Base-by-base conservation (phyloP, 257 asterid species). In the Capsicum pubescens region DNA sequence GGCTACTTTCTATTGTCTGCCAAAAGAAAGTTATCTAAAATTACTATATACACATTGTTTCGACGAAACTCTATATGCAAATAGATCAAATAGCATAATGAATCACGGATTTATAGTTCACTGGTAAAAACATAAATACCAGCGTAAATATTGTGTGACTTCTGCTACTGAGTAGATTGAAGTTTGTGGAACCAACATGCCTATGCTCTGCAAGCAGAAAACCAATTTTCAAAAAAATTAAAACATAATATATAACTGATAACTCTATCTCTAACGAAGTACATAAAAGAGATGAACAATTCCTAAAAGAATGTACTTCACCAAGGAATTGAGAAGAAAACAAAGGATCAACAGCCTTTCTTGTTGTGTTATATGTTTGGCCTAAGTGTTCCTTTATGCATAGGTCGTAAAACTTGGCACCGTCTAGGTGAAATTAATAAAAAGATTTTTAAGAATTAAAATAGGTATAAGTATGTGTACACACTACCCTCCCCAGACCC, bases 111-210 rank as follows among this genome's bases (percentile, higher is more conserved):
- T 63, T 68, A 48, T 32, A 66, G 52, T 55, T 74, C 57, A 64
- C 48, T 83, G 83, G 84, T 52, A 64, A 85, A 44, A 46, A 35
- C 60, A 80, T 61, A 70, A 57, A 70, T 93, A 97, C 99, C 99
- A 97, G 92, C 0, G 99, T 95, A 91, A 97, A 97, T 90, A 97
- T 97, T 87, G 99, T 97, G 89, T 97, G 99, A 88, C 99, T 97
- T 92, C 99, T 93, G 92, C 99, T 97, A 93, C 99, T 97, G 82
- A 90, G 99, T 86, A 95, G 81, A 91, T 97, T 97, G 94, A 97
- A 97, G 89, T 93, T 93, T 52, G 99, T 97, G n/a, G 99, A 97
- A 84, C 99, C 99, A 85, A 97, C 98, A 82, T 97, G 99, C 89
- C 99, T 91, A 87, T 97, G 99, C 92, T 97, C 99, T 97, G 94